Percentiles rank a stretch among this genome's conserved stretches.
These are phyloP conservation scores for Lipomyces spencermartinsiae DNA, from an alignment of 805 yeast genomes.

Conservation along the genomic window DNA sequence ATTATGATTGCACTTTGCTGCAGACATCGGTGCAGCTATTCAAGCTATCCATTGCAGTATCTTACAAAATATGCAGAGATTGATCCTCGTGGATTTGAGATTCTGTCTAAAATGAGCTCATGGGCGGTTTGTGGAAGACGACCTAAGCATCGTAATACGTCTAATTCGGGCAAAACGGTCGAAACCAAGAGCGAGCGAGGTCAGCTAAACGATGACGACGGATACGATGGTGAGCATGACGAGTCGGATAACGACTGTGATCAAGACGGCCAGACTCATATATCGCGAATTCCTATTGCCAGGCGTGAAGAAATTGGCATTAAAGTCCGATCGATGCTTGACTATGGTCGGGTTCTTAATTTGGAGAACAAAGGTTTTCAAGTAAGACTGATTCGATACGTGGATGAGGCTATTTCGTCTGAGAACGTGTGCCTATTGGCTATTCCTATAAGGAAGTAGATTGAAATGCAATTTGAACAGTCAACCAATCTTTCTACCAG, in stretches of 20 bases:
- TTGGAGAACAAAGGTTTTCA: slow-evolving; percentile 45
- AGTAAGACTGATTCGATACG: slow-evolving; percentile 65
- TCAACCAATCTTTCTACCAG: background rate
- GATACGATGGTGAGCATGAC: slow-evolving; percentile 10
- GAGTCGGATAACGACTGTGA: slow-evolving; percentile 45
- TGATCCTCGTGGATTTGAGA: slow-evolving; percentile 45
- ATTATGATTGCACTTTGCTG: slow-evolving; percentile 91
- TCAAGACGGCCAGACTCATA: slow-evolving; percentile 48
- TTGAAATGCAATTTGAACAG: background rate
- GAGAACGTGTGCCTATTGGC: slow-evolving; percentile 68
- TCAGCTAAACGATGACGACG: slow-evolving; percentile 6
- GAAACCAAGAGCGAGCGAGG: background rate
- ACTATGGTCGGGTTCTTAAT: slow-evolving; percentile 68
- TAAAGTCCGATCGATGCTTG: slow-evolving; percentile 73
- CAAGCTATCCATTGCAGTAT: slow-evolving; percentile 55
- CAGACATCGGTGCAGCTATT: slow-evolving; percentile 77
- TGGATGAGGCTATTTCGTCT: slow-evolving; percentile 60
- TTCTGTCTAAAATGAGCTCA: slow-evolving; percentile 70
- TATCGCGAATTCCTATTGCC: slow-evolving; percentile 52
- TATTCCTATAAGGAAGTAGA: slow-evolving; percentile 1
- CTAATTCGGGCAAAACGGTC: background rate
- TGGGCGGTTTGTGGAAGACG: slow-evolving; percentile 86
- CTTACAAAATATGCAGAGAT: slow-evolving; percentile 37
- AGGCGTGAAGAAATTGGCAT: slow-evolving; percentile 69
- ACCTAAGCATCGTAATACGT: slow-evolving; percentile 35